A percentile compares a stretch with the other conserved stretches of the same genome.
Evolutionary conservation across 2,329 filamentous ascomycete species (phyloP).

Genomic region (Xylaria digitata): DNA sequence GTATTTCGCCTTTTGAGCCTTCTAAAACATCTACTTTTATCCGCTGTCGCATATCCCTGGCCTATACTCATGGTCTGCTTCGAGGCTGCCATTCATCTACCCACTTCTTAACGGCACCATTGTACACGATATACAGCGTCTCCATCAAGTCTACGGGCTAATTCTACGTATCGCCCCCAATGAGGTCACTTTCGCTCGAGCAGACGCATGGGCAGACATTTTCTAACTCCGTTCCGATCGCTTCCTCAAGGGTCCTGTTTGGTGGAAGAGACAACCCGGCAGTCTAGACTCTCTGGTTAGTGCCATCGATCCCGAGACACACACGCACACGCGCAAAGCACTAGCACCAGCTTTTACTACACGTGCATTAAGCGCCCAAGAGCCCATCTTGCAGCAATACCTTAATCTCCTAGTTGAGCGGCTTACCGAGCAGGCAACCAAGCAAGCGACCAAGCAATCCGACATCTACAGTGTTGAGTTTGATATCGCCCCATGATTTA

Average conservation of each 20-base stretch:
- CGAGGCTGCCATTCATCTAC: conserved; percentile 39
- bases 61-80: conserved; percentile 37
- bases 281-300: conserved; percentile 42
- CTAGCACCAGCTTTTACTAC: conserved; percentile 45
- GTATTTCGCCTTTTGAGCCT: conserved; percentile 23
- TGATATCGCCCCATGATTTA: conserved; percentile 43
- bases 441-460: too few relatives aligned
- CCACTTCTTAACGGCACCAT: conserved; percentile 40
- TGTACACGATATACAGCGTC: conserved; percentile 40
- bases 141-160: conserved; percentile 41
- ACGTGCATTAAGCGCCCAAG: conserved; percentile 47
- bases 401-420: conserved; percentile 45
- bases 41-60: conserved; percentile 39
- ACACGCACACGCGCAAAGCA: conserved; percentile 42
- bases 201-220: conserved; percentile 42
- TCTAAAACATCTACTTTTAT: conserved; percentile 40
- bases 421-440: conserved; percentile 31
- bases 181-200: conserved; percentile 41
- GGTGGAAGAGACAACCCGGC: conserved; percentile 46
- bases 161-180: conserved; percentile 42
- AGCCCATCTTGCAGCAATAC: conserved; percentile 46
- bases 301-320: conserved; percentile 45
- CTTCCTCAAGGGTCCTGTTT: conserved; percentile 47
- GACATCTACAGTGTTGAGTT: conserved; percentile 1
- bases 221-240: conserved; percentile 35